These are phyloP conservation scores for Ricinus communis DNA, from an alignment of 345 rosid species.

Conservation along the genomic window DNA sequence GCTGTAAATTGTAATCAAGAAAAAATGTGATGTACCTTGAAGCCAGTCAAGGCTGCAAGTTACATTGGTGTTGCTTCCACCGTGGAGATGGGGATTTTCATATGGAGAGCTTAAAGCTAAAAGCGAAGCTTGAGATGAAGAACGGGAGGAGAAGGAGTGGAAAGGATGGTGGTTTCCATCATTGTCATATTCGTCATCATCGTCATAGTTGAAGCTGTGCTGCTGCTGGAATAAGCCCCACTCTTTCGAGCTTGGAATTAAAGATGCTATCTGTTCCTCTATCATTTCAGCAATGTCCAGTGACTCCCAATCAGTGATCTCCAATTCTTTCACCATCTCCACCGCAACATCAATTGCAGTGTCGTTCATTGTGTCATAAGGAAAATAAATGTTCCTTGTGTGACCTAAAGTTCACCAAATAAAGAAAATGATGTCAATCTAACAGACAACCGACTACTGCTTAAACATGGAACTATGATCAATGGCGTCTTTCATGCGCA, in stretches of 20 bases:
- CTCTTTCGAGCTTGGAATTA: slow-evolving; percentile 65
- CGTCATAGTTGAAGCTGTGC: slow-evolving; percentile 46
- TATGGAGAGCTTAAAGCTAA: slow-evolving; percentile 27
- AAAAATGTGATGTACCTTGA: slow-evolving; percentile 31
- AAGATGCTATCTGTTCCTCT: slow-evolving; percentile 65
- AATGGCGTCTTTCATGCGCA: too few relatives aligned
- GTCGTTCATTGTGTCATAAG: slow-evolving; percentile 67
- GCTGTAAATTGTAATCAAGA: neutral
- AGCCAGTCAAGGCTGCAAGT: slow-evolving; percentile 25
- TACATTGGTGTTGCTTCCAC: slow-evolving; percentile 7
- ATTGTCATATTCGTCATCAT: slow-evolving; percentile 32
- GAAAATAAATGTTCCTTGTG: slow-evolving; percentile 79
- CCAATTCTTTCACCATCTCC: slow-evolving; percentile 92
- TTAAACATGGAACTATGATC: neutral
- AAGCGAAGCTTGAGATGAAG: slow-evolving; percentile 62
- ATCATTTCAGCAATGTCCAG: slow-evolving; percentile 74
- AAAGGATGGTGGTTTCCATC: slow-evolving; percentile 35
- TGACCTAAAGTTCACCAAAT: slow-evolving; percentile 43
- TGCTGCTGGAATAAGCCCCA: slow-evolving; percentile 32
- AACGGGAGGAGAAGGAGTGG: slow-evolving; percentile 40
- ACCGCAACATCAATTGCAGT: slow-evolving; percentile 74
- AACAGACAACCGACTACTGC: neutral
- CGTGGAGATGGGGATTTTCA: slow-evolving; percentile 4
- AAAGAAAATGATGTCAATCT: neutral
- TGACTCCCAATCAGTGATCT: slow-evolving; percentile 73